Evolutionary conservation across 106 monocot species (phyloP).

Genomic region (Chionographis japonica): DNA sequence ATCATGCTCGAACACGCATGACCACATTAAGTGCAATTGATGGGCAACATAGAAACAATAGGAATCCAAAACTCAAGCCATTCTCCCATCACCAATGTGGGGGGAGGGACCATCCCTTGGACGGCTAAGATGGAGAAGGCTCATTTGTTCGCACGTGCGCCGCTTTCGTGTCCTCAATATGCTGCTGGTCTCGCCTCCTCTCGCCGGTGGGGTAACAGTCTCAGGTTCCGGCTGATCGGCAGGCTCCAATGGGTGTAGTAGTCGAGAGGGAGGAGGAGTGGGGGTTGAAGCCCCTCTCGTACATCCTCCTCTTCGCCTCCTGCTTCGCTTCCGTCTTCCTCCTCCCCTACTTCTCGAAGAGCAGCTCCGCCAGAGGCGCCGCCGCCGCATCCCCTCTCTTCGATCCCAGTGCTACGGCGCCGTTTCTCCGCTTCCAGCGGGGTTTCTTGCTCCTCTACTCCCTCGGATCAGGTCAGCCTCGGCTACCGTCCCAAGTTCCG

Average conservation of each 20-base stretch:
- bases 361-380: neutral
- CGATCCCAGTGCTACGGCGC: slow-evolving; percentile 36
- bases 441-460: slow-evolving; percentile 72
- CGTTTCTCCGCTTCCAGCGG: slow-evolving; percentile 75
- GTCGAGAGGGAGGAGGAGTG: slow-evolving; percentile 54
- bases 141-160: no score
- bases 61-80: no score
- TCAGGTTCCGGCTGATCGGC: no score
- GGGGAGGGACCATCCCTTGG: no score
- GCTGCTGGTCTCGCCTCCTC: no score
- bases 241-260: slow-evolving; percentile 51
- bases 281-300: slow-evolving; percentile 44
- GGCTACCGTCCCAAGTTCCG: neutral
- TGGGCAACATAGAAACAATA: no score
- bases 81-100: no score
- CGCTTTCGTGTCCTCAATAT: no score
- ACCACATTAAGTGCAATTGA: no score
- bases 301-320: slow-evolving; percentile 48
- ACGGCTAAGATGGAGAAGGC: no score
- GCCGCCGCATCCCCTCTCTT: slow-evolving; percentile 22
- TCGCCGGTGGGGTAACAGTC: no score
- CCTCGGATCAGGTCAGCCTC: slow-evolving; percentile 57
- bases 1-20: no score
- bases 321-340: slow-evolving; percentile 59
- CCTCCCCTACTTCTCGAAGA: slow-evolving; percentile 53